Conservation (phyloP, 225 moss, liverwort and hornwort species). For the Anthoceros angustus region DNA sequence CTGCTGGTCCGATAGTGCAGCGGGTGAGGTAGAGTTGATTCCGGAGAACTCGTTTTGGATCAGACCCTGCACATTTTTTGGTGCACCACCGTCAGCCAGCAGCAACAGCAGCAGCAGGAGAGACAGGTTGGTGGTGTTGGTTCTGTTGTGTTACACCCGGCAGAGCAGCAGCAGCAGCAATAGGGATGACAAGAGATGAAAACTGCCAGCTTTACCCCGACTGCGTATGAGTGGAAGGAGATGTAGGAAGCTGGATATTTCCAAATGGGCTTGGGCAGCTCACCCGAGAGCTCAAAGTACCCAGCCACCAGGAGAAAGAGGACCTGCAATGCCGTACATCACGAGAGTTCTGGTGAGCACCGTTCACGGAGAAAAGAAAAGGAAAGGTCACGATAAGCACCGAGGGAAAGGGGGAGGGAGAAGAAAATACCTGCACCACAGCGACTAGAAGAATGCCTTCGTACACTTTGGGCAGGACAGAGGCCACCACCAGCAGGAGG, state of each 20-base stretch:
- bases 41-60: constrained; percentile 29
- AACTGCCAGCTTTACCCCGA: constrained; percentile 15
- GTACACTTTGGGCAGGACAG: constrained; percentile 19
- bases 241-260: constrained; percentile 35
- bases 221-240: constrained; percentile 25
- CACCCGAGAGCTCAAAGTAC: constrained; percentile 14
- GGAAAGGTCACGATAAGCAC: neutral
- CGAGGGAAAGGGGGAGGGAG: neutral
- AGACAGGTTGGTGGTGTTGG: too few relatives aligned
- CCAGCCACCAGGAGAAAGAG: constrained; percentile 28
- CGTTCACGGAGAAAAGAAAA: neutral
- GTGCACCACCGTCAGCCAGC: neutral
- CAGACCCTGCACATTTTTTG: constrained; percentile 17
- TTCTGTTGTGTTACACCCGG: too few relatives aligned
- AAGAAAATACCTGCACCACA: constrained; percentile 17
- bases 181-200: neutral
- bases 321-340: constrained; percentile 14
- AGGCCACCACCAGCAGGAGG: constrained; percentile 30
- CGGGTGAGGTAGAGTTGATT: constrained; percentile 8
- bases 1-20: constrained; percentile 16
- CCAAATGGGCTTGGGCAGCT: constrained; percentile 30
- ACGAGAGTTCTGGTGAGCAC: neutral
- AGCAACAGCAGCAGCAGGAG: neutral
- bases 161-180: neutral
- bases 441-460: constrained; percentile 23